phyloP scores from a whole-genome alignment of 75 land plant genomes.

The Cryptomeria japonica region DNA sequence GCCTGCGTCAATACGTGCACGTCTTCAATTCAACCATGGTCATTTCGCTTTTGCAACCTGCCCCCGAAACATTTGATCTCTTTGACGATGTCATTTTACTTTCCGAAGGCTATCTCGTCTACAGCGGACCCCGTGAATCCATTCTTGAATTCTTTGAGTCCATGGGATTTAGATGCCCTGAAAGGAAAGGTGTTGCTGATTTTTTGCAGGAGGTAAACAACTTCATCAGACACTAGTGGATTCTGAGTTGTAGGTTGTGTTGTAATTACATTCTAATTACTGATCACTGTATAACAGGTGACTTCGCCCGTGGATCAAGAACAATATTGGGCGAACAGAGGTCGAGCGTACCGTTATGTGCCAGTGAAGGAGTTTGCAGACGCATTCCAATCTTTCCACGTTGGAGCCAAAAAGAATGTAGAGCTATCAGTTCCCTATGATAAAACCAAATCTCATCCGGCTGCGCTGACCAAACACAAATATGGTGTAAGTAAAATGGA shows the following conservation, averaged over 20 bases:
- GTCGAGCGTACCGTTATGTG: slow-evolving; percentile 24
- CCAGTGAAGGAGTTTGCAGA: slow-evolving; percentile 15
- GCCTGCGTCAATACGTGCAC: too few species aligned
- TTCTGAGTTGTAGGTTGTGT: background rate
- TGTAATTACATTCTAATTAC: background rate
- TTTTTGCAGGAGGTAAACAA: slow-evolving; percentile 69
- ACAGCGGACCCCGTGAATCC: slow-evolving; percentile 70
- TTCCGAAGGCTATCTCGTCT: slow-evolving; percentile 53
- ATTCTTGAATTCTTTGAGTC: slow-evolving; percentile 76
- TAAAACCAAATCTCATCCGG: slow-evolving; percentile 32
- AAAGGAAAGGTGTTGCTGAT: slow-evolving; percentile 78
- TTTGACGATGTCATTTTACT: too few species aligned
- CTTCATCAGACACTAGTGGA: background rate
- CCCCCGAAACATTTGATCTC: too few species aligned
- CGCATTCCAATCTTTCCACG: slow-evolving; percentile 41
- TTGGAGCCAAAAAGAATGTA: slow-evolving; percentile 23
- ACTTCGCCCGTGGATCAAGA: slow-evolving; percentile 58
- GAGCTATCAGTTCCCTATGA: slow-evolving; percentile 43
- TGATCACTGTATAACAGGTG: slow-evolving; percentile 12
- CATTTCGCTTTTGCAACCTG: too few species aligned
- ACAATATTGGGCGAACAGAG: slow-evolving; percentile 47
- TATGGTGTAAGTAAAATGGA: slow-evolving; percentile 17
- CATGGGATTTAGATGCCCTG: slow-evolving; percentile 77
- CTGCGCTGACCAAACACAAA: slow-evolving; percentile 33
- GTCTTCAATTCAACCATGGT: too few species aligned